These are phyloP conservation scores for Pachysandra terminalis DNA, from an alignment of 164 flowering plant species.

Conservation along the genomic window DNA sequence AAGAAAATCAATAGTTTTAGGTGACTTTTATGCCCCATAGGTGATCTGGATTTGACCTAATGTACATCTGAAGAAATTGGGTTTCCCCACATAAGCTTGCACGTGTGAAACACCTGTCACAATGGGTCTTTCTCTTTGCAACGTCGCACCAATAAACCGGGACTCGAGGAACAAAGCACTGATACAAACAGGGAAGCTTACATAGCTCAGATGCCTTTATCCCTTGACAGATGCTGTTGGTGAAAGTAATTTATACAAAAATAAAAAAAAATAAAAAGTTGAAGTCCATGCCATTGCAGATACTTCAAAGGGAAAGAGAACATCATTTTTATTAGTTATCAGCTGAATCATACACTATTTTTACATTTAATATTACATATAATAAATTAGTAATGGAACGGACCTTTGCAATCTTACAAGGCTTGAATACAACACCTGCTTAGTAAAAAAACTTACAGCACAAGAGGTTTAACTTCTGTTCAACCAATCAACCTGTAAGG, in stretches of 20 bases:
- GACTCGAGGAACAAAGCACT: no score
- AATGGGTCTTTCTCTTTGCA: no score
- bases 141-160: no score
- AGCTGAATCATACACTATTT: neutral
- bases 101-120: no score
- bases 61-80: no score
- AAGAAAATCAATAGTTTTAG: no score
- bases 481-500: slow-evolving; percentile 33
- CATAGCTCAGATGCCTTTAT: no score
- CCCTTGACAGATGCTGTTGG: neutral
- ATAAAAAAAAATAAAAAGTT: neutral
- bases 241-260: neutral
- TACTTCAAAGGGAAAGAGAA: neutral
- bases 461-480: slow-evolving; percentile 60
- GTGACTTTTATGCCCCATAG: no score
- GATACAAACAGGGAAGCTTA: no score
- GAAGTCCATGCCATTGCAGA: neutral
- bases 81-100: no score
- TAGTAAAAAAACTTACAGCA: slow-evolving; percentile 1
- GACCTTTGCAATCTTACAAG: neutral
- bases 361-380: neutral
- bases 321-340: slow-evolving; percentile 6
- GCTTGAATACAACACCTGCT: neutral
- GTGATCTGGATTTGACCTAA: no score
- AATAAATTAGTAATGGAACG: neutral